Evolutionary conservation across 1,284 basidiomycete genomes (phyloP), one percentile per base, ranked within the genome.

Genomic region (Tilletia indica): DNA sequence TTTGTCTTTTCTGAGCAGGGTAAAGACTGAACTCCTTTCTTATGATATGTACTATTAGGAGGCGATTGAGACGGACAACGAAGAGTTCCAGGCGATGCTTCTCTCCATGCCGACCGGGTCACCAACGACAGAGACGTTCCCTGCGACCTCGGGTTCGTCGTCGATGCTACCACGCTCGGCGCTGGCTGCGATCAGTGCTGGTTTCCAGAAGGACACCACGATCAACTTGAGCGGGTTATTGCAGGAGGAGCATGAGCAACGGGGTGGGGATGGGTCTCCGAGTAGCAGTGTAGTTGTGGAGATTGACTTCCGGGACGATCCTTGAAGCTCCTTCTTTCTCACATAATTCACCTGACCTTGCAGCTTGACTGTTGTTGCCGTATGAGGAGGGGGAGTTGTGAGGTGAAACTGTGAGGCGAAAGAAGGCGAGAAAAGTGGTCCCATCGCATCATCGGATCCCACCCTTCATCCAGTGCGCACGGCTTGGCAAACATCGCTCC

Each of bases 241-340:
- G 25, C 5, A 63, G 34, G 25, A 63, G 25, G 25, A 63, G 36
- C 58, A 63, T 31, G 58, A 63, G 8, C 21, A 9, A 19, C 12
- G 25, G 58, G 14, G 34, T 9, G 25, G 31, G 21, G 4, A 6
- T 34, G 58, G 58, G 25, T 63, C 58, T 21, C 58, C 58, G 21
- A 63, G 58, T 31, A 63, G 58, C 58, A 63, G 58, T 36, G 58
- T 63, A 9, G 58, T 63, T 36, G 58, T 63, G 36, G 58, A 63
- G 58, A 63, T 63, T 63, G 58, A 54, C n/a, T 31, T 54, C n/a
- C 51, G n/a, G 19, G 51, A 45, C 42, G 42, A 45, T 1, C 42
- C 42, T 9, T 45, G 42, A 45, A 45, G 25, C 25, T 31, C 25
- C 25, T 2, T 31, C 2, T 31, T 31, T 31, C 25, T 2, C 25